These are phyloP conservation scores for Agaricus bisporus DNA, from an alignment of 768 basidiomycete genomes.

Conservation along the genomic window DNA sequence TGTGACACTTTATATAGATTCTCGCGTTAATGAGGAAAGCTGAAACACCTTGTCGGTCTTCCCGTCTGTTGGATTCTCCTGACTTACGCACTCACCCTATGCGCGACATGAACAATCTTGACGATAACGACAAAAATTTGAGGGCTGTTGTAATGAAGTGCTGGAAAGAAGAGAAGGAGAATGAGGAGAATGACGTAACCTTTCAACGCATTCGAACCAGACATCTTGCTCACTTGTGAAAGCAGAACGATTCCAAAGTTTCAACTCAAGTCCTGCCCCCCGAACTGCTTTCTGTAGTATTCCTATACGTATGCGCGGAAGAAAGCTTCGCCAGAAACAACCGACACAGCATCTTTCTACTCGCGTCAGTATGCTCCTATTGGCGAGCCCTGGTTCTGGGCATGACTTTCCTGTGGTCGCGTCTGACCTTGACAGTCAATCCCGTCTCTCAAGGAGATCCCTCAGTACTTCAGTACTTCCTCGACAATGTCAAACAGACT, in stretches of 20 bases:
- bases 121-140: not conserved
- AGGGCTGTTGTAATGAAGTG: not conserved
- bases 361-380: not conserved
- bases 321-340: not conserved
- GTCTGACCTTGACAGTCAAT: not conserved
- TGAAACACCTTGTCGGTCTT: not conserved
- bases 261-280: not conserved
- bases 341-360: not conserved
- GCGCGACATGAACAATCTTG: not conserved
- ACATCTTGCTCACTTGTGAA: not conserved
- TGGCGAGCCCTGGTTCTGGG: not conserved
- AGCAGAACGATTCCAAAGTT: not conserved
- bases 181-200: not conserved
- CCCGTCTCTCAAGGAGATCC: not conserved
- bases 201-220: not conserved
- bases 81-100: not conserved
- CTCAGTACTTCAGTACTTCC: not conserved
- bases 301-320: not conserved
- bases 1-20: too few relatives aligned
- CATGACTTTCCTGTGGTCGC: not conserved
- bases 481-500: not conserved
- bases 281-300: not conserved
- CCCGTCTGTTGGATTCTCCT: not conserved
- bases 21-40: too few relatives aligned
- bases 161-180: not conserved